These are phyloP conservation scores for Caloboletus firmus DNA, from an alignment of 1,284 basidiomycete genomes.

Conservation along the genomic window DNA sequence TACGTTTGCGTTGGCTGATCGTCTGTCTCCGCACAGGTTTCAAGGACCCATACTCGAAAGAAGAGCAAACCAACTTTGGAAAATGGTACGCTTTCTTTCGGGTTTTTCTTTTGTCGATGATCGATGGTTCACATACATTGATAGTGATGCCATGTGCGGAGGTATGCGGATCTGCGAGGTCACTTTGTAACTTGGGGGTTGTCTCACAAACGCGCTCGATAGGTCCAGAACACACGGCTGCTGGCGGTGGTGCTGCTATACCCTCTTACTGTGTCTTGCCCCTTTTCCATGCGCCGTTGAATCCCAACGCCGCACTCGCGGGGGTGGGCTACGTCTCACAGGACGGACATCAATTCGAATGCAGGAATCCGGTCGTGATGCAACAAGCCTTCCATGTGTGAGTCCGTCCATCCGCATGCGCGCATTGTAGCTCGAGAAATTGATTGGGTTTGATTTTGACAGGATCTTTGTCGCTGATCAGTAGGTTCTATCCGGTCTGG, in stretches of 20 bases:
- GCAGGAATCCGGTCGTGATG: slow-evolving; percentile 54
- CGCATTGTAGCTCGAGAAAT: not conserved
- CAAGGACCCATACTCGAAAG: slow-evolving; percentile 57
- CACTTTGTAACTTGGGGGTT: not conserved
- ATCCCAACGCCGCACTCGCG: slow-evolving; percentile 26
- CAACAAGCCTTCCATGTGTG: slow-evolving; percentile 36
- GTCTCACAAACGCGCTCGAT: not conserved
- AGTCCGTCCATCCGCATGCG: not conserved
- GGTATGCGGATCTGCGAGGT: slow-evolving; percentile 7
- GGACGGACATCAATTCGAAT: slow-evolving; percentile 48
- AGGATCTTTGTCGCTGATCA: slow-evolving; percentile 33
- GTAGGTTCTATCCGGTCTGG: slow-evolving; percentile 4
- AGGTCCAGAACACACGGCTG: slow-evolving; percentile 49
- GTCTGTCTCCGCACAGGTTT: slow-evolving; percentile 18
- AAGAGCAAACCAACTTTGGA: slow-evolving; percentile 51
- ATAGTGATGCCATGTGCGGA: slow-evolving; percentile 55
- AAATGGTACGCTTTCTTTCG: slow-evolving; percentile 44
- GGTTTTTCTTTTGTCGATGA: not conserved
- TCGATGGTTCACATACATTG: not conserved
- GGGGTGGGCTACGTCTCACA: slow-evolving; percentile 52
- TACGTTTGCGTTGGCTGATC: not conserved
- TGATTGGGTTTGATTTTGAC: slow-evolving; percentile 1
- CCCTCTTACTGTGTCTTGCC: slow-evolving; percentile 58
- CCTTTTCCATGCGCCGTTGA: slow-evolving; percentile 50
- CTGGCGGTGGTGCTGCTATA: slow-evolving; percentile 40